phyloP scores from a whole-genome alignment of 768 basidiomycete genomes.

The Tulasnella calospora region DNA sequence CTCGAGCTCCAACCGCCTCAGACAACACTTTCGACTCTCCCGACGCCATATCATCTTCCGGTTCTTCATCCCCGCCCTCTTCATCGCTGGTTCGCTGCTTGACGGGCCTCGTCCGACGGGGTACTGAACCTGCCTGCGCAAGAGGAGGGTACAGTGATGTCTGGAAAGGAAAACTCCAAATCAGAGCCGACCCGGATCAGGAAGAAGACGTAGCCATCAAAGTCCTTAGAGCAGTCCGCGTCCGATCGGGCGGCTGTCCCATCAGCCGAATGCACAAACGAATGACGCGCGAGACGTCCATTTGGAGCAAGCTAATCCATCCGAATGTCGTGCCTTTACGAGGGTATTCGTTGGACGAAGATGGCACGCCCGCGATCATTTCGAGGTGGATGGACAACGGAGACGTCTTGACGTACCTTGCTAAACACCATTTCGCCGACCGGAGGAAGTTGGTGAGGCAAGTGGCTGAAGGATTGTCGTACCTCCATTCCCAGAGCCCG shows the following conservation, averaged over 20 bases:
- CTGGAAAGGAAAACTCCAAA: constrained; percentile 5
- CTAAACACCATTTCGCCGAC: constrained; percentile 17
- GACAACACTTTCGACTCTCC: not conserved
- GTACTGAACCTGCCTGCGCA: not conserved
- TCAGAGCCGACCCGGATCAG: not conserved
- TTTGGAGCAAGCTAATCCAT: constrained; percentile 13
- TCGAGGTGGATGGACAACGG: constrained; percentile 21
- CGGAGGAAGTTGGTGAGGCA: constrained; percentile 22
- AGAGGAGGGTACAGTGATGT: constrained; percentile 25
- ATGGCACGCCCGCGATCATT: constrained; percentile 14
- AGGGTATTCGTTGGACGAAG: constrained; percentile 11
- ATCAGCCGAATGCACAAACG: constrained; percentile 11
- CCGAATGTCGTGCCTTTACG: constrained; percentile 13
- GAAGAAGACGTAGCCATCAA: constrained; percentile 15
- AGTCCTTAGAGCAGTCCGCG: constrained; percentile 16
- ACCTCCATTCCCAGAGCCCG: constrained; percentile 20
- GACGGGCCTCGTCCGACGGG: not conserved
- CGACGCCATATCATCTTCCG: not conserved
- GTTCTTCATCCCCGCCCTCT: not conserved
- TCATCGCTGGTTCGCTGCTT: not conserved
- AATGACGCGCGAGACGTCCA: constrained; percentile 11
- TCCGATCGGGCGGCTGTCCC: not conserved
- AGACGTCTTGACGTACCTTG: constrained; percentile 12
- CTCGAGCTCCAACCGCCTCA: not conserved
- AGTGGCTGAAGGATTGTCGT: constrained; percentile 19